A percentile compares a stretch with the other conserved stretches of the same genome.
These are phyloP conservation scores for Aspergillus sergii DNA, from an alignment of 2,329 filamentous ascomycete genomes.

Conservation along the genomic window DNA sequence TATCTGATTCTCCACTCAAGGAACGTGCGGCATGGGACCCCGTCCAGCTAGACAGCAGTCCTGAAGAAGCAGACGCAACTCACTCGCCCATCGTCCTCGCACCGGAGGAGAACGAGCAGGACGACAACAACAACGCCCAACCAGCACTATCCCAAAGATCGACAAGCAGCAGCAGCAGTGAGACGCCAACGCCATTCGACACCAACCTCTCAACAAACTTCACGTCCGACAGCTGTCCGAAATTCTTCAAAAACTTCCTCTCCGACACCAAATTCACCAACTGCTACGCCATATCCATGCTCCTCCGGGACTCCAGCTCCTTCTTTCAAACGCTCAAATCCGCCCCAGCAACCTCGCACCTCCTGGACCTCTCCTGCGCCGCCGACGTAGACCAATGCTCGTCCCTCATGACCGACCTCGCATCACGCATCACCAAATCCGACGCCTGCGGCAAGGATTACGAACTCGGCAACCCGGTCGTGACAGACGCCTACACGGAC, in stretches of 20 bases:
- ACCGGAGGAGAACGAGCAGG: neutral
- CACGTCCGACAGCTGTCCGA: constrained; percentile 50
- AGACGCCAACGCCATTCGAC: constrained; percentile 68
- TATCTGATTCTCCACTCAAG: constrained; percentile 14
- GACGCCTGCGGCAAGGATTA: constrained; percentile 74
- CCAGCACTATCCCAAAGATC: neutral
- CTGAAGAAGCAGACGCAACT: neutral
- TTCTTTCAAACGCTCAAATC: constrained; percentile 82
- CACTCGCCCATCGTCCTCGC: constrained; percentile 5
- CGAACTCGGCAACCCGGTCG: constrained; percentile 65
- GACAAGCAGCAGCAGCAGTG: neutral
- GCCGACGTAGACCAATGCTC: constrained; percentile 69
- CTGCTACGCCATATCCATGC: constrained; percentile 82
- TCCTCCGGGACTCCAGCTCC: constrained; percentile 78
- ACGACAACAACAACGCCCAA: neutral
- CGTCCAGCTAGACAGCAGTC: constrained; percentile 3
- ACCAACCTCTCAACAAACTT: constrained; percentile 66
- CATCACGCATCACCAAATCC: constrained; percentile 63
- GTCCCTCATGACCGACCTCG: constrained; percentile 64
- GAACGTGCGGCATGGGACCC: constrained; percentile 8
- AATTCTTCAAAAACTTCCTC: constrained; percentile 69
- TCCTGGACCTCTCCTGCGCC: constrained; percentile 77
- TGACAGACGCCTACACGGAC: constrained; percentile 74
- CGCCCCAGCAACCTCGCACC: constrained; percentile 70
- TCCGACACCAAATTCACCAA: constrained; percentile 65